phyloP scores from a whole-genome alignment of 1,284 basidiomycete genomes.

The Sutorius eximius region DNA sequence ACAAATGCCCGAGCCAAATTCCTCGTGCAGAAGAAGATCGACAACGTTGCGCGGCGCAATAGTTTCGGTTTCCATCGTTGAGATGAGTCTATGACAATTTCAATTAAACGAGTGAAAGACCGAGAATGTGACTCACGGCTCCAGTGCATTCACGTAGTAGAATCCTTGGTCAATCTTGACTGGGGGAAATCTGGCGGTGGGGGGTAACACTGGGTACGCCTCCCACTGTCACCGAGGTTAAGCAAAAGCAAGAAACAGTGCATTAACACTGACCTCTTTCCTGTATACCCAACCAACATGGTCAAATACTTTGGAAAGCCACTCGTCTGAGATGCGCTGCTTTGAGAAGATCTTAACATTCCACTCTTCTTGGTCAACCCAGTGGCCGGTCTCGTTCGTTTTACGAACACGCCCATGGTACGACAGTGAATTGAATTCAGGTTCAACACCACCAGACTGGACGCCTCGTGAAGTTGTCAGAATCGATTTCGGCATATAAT shows the following conservation, averaged over 20 bases:
- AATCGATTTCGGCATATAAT: slow-evolving; percentile 62
- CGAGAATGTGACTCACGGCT: slow-evolving; percentile 56
- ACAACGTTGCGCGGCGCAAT: slow-evolving; percentile 82
- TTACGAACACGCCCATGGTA: slow-evolving; percentile 67
- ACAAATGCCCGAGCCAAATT: slow-evolving; percentile 66
- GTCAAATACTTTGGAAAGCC: slow-evolving; percentile 67
- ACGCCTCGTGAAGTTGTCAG: slow-evolving; percentile 70
- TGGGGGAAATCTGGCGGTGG: slow-evolving; percentile 70
- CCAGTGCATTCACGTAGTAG: slow-evolving; percentile 89
- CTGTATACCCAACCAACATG: slow-evolving; percentile 81
- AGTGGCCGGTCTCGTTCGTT: slow-evolving; percentile 24
- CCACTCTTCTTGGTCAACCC: slow-evolving; percentile 49
- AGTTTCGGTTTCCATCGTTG: slow-evolving; percentile 92
- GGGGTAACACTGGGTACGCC: slow-evolving; percentile 71
- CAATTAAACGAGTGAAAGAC: slow-evolving; percentile 8
- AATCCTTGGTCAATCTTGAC: slow-evolving; percentile 74
- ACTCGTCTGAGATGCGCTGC: slow-evolving; percentile 61
- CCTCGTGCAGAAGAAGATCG: slow-evolving; percentile 69
- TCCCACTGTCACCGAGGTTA: slow-evolving; percentile 56
- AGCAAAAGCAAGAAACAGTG: slow-evolving; percentile 3
- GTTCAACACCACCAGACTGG: slow-evolving; percentile 51
- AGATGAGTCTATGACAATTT: slow-evolving; percentile 56
- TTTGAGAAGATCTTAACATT: slow-evolving; percentile 88
- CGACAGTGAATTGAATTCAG: slow-evolving; percentile 88
- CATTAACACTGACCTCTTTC: slow-evolving; percentile 59